Evolutionary conservation across 495 filamentous ascomycete species (phyloP).

Genomic region (Tuber umbilicatum): DNA sequence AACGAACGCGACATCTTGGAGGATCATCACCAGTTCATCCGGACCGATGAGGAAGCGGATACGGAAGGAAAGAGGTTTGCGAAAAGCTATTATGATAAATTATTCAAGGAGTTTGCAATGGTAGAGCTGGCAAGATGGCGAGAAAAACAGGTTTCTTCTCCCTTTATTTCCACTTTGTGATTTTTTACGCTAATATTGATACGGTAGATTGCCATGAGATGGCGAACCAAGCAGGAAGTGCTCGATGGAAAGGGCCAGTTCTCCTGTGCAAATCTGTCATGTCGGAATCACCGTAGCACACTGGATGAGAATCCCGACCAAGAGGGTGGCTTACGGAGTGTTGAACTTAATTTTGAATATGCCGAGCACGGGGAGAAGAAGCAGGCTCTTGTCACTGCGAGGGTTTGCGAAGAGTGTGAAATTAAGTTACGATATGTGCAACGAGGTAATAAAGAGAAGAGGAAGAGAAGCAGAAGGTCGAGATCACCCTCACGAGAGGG

Average conservation of each 20-base stretch:
- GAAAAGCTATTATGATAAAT: constrained; percentile 38
- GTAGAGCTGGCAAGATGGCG: constrained; percentile 38
- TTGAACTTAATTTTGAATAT: constrained; percentile 40
- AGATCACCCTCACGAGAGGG: constrained; percentile 16
- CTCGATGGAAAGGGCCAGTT: constrained; percentile 40
- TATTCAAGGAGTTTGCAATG: constrained; percentile 42
- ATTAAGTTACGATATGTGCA: constrained; percentile 34
- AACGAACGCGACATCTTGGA: constrained; percentile 42
- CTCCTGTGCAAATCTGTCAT: constrained; percentile 35
- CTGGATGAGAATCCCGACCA: constrained; percentile 35
- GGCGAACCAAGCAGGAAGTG: constrained; percentile 41
- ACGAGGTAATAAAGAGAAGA: constrained; percentile 15
- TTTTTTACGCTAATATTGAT: constrained; percentile 7
- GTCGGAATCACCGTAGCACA: constrained; percentile 28
- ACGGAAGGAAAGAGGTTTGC: constrained; percentile 34
- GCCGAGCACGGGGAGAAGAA: constrained; percentile 35
- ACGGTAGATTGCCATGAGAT: constrained; percentile 40
- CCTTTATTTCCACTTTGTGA: neutral
- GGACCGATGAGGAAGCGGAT: constrained; percentile 19
- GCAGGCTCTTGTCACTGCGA: constrained; percentile 40
- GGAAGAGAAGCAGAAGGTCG: constrained; percentile 15
- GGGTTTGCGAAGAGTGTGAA: constrained; percentile 35
- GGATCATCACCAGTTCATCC: constrained; percentile 41
- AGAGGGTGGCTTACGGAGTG: constrained; percentile 24
- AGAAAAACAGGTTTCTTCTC: constrained; percentile 28